These are phyloP conservation scores for Houttuynia cordata DNA, from an alignment of 164 flowering plant species.

Conservation along the genomic window DNA sequence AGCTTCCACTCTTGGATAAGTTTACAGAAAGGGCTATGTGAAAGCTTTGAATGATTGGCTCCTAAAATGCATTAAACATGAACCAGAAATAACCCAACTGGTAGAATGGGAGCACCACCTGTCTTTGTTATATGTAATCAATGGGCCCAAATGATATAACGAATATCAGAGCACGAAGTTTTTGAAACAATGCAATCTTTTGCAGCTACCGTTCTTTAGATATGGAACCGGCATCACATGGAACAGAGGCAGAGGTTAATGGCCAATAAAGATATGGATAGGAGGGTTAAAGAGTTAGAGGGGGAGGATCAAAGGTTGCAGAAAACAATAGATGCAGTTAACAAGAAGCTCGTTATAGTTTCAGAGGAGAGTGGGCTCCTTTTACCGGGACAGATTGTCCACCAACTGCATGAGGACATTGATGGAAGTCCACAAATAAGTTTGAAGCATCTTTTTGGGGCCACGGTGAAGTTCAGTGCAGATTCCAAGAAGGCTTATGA, in stretches of 20 bases:
- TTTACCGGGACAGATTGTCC: constrained; percentile 29
- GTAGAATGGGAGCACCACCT: constrained; percentile 42
- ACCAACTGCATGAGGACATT: constrained; percentile 37
- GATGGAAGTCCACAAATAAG: constrained; percentile 38
- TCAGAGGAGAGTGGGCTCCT: constrained; percentile 30
- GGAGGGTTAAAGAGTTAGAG: constrained; percentile 46
- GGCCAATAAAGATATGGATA: constrained; percentile 28
- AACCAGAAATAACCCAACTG: constrained; percentile 39
- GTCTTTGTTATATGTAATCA: constrained; percentile 36
- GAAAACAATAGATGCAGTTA: constrained; percentile 62
- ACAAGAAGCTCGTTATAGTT: constrained; percentile 45
- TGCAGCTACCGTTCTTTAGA: constrained; percentile 14
- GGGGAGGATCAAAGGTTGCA: constrained; percentile 74
- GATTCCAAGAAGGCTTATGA: constrained; percentile 54
- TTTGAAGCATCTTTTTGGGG: constrained; percentile 56
- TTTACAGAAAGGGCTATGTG: constrained; percentile 34
- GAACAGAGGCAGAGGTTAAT: constrained; percentile 21
- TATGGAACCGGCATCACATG: constrained; percentile 16
- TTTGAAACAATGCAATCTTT: constrained; percentile 31
- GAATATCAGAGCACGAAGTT: constrained; percentile 35
- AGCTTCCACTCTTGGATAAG: constrained; percentile 37
- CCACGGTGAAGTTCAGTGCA: constrained; percentile 65
- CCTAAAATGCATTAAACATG: constrained; percentile 25
- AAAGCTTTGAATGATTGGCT: constrained; percentile 53
- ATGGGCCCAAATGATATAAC: constrained; percentile 41